Percentiles rank a stretch among this genome's conserved stretches.
Evolutionary conservation across 2,329 filamentous ascomycete species (phyloP).

Genomic region (Hypoxylon sp.): DNA sequence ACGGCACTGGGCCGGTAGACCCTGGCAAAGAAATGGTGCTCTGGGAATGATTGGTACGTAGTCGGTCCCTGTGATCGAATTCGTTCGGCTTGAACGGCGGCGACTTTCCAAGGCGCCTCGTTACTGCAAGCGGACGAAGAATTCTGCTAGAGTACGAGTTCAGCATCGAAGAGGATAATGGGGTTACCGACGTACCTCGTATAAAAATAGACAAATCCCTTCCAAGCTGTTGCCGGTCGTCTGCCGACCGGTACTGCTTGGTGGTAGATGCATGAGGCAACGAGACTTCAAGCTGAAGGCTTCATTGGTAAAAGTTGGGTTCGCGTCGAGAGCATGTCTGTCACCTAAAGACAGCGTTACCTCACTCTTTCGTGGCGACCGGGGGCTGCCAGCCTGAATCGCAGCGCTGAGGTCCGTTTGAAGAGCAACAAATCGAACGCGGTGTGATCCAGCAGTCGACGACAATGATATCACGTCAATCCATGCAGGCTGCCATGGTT

Average conservation of each 20-base stretch:
- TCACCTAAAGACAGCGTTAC: slow-evolving; percentile 58
- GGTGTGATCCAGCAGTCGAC: slow-evolving; percentile 56
- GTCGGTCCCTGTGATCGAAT: slow-evolving; percentile 62
- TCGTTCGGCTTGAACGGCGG: slow-evolving; percentile 54
- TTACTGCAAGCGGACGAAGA: slow-evolving; percentile 56
- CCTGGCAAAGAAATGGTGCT: slow-evolving; percentile 71
- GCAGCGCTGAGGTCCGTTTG: slow-evolving; percentile 60
- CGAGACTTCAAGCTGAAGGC: slow-evolving; percentile 61
- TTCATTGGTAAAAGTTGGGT: slow-evolving; percentile 54
- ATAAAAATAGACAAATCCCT: slow-evolving; percentile 66
- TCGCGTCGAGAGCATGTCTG: slow-evolving; percentile 59
- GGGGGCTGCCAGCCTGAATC: slow-evolving; percentile 42
- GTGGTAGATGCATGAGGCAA: slow-evolving; percentile 61
- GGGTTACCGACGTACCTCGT: slow-evolving; percentile 60
- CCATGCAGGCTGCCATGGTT: slow-evolving; percentile 67
- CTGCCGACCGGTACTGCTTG: slow-evolving; percentile 49
- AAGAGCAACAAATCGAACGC: slow-evolving; percentile 62
- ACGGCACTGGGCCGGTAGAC: slow-evolving; percentile 69
- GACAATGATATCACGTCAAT: slow-evolving; percentile 62
- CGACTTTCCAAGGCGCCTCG: slow-evolving; percentile 57
- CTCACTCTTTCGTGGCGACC: slow-evolving; percentile 43
- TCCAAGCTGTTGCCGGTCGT: slow-evolving; percentile 53
- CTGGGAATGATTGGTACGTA: slow-evolving; percentile 65
- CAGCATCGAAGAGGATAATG: slow-evolving; percentile 20
- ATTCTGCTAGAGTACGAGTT: slow-evolving; percentile 59